These are phyloP conservation scores for Phialophora chinensis DNA, from an alignment of 2,329 filamentous ascomycete species.

Conservation along the genomic window DNA sequence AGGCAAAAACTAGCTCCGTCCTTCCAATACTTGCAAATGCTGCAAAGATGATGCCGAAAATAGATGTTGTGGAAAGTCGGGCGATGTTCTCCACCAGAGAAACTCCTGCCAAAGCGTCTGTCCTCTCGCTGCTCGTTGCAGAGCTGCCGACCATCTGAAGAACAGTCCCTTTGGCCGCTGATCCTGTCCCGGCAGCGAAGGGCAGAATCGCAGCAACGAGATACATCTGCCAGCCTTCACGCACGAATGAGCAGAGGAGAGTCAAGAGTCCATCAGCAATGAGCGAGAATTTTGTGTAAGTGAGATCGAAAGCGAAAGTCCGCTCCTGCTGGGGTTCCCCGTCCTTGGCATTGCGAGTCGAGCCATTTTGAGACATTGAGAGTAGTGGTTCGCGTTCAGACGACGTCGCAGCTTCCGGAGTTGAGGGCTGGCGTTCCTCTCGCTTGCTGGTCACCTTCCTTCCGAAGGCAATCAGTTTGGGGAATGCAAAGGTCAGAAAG, in stretches of 20 bases:
- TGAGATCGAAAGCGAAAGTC: slow-evolving; percentile 67
- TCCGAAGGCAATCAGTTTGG: slow-evolving; percentile 59
- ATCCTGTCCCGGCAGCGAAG: slow-evolving; percentile 71
- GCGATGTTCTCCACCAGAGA: slow-evolving; percentile 74
- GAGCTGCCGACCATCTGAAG: slow-evolving; percentile 69
- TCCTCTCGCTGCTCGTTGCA: slow-evolving; percentile 53
- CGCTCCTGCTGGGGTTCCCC: slow-evolving; percentile 35
- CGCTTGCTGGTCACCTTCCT: slow-evolving; percentile 37
- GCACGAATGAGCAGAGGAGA: slow-evolving; percentile 66
- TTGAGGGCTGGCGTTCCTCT: slow-evolving; percentile 1
- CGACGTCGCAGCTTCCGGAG: slow-evolving; percentile 1
- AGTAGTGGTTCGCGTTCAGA: slow-evolving; percentile 30
- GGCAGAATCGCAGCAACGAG: slow-evolving; percentile 69
- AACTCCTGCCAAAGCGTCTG: slow-evolving; percentile 71
- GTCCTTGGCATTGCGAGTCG: slow-evolving; percentile 17
- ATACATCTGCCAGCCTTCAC: slow-evolving; percentile 71
- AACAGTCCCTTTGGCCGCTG: slow-evolving; percentile 75
- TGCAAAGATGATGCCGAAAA: slow-evolving; percentile 72
- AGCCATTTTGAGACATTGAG: neutral
- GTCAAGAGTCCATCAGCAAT: slow-evolving; percentile 70
- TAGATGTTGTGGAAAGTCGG: slow-evolving; percentile 64
- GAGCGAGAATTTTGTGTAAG: slow-evolving; percentile 70
- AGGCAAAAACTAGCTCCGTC: slow-evolving; percentile 68
- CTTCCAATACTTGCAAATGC: slow-evolving; percentile 65
- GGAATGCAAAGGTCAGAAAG: slow-evolving; percentile 63